Conservation (phyloP, 2,329 filamentous ascomycete genomes). For the Phyllosticta paracitricarpa region DNA sequence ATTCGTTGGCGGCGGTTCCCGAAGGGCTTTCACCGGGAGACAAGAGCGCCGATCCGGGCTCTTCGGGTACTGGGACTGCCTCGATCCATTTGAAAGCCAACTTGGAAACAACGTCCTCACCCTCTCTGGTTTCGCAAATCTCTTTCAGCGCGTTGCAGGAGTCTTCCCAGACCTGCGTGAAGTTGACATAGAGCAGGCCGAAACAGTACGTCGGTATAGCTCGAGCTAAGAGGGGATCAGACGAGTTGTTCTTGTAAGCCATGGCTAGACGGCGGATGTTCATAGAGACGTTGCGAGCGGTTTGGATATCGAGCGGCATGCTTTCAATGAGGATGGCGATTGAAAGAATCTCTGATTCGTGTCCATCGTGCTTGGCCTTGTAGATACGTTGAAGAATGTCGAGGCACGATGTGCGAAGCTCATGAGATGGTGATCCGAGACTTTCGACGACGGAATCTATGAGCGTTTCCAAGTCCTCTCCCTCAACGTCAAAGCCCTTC, state of each 20-base stretch:
- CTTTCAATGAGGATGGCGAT: constrained; percentile 73
- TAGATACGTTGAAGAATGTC: constrained; percentile 58
- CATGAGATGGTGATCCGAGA: constrained; percentile 63
- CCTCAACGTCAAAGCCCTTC: constrained; percentile 40
- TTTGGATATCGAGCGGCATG: constrained; percentile 66
- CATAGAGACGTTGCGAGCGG: constrained; percentile 69
- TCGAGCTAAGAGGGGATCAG: constrained; percentile 55
- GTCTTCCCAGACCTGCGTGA: constrained; percentile 83
- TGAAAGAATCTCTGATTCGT: constrained; percentile 43
- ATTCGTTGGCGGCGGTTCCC: constrained; percentile 48
- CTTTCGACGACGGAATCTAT: constrained; percentile 59
- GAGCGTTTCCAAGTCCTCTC: constrained; percentile 51
- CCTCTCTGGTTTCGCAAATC: constrained; percentile 58
- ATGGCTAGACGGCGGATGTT: constrained; percentile 68
- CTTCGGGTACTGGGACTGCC: neutral
- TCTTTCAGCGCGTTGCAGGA: constrained; percentile 64
- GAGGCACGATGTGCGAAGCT: constrained; percentile 63
- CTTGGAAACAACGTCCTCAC: constrained; percentile 62
- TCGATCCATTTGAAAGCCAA: constrained; percentile 70
- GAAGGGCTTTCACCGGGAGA: neutral
- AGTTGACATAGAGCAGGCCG: constrained; percentile 74
- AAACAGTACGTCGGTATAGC: constrained; percentile 78
- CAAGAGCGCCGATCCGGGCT: neutral
- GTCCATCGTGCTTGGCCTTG: constrained; percentile 33
- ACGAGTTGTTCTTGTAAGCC: constrained; percentile 49